Evolutionary conservation across 2,329 filamentous ascomycete genomes (phyloP), one percentile per base, ranked within the genome.

Genomic region (Macrophomina pseudophaseolina): DNA sequence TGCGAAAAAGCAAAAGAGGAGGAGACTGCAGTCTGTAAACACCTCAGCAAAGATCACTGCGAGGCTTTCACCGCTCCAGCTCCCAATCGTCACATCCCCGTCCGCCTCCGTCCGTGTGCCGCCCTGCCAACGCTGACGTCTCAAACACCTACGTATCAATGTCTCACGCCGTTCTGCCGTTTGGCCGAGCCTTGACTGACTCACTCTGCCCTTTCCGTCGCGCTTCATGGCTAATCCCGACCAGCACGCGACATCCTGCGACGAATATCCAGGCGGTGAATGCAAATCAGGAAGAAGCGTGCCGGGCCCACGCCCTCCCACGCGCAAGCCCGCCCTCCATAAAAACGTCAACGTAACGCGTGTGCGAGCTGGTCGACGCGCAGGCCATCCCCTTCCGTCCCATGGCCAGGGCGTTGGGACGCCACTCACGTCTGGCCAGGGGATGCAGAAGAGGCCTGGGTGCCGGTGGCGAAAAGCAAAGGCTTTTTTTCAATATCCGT

Each of bases 41-140:
- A 60, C 35, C 33, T 8, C 28, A 48, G 16, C 28, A 60, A 60
- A 5, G 28, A 28, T 30, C 56, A 23, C 28, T 5, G 5, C 54
- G 28, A n/a, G 56, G 56, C 56, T 49, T 62, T 62, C 58, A 62
- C 58, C 58, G 58, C 58, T 62, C 32, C 58, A 5, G 4, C 4
- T 48, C 58, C 38, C n/a, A 62, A 49, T 49, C 58, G 32, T 16
- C 58, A 35, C 16, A 62, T 62, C 58, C 58, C 42, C 18, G 58
- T 38, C 58, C 58, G 16, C 9, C 58, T 23, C 38, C 58, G 42
- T 60, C 42, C 58, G 58, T 60, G 58, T 62, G 40, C 53, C 53
- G 18, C 53, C 35, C 52, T 14, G 33, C 52, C 35, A 52, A 32
- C 16, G 56, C 56, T 60, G 56, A 60, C 56, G 56, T 62, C 58